Percentiles rank a stretch among this genome's conserved stretches.
Evolutionary conservation across 129 eudicot genomes (phyloP).

Genomic region (Chrysanthemum makinoi): DNA sequence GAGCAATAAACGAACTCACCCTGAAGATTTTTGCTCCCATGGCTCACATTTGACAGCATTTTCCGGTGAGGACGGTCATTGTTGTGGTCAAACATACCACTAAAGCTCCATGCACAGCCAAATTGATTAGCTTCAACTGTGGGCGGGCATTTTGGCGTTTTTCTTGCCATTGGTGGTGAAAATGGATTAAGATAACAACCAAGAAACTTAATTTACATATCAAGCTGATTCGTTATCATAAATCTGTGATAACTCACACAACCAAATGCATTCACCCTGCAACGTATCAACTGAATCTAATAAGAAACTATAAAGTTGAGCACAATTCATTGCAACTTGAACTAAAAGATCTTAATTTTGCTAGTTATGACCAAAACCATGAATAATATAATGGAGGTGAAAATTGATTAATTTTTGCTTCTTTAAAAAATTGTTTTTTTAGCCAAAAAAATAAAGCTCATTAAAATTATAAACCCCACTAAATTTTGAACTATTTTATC

Average conservation of each 20-base stretch:
- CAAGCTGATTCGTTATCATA: slow-evolving; percentile 15
- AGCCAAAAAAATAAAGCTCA: too few relatives aligned
- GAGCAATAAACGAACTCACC: slow-evolving; percentile 19
- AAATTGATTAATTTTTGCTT: too few relatives aligned
- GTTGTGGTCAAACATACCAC: slow-evolving; percentile 35
- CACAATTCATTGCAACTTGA: slow-evolving; percentile 12
- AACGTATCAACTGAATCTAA: slow-evolving; percentile 4
- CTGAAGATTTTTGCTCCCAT: slow-evolving; percentile 18
- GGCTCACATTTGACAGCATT: slow-evolving; percentile 29
- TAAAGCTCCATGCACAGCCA: slow-evolving; percentile 36
- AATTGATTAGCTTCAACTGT: slow-evolving; percentile 25
- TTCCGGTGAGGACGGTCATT: slow-evolving; percentile 32
- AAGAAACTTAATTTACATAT: slow-evolving; percentile 29
- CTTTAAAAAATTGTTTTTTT: too few relatives aligned
- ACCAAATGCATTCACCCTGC: slow-evolving; percentile 26
- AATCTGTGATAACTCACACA: slow-evolving; percentile 15
- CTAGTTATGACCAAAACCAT: too few relatives aligned
- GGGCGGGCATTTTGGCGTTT: slow-evolving; percentile 23
- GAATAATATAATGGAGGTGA: too few relatives aligned
- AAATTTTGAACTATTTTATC: slow-evolving; percentile 18
- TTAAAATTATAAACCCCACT: neutral
- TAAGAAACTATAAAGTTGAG: slow-evolving; percentile 3
- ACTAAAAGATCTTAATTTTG: too few relatives aligned
- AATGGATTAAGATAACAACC: slow-evolving; percentile 21
- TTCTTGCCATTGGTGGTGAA: slow-evolving; percentile 29